Evolutionary conservation across 2,329 filamentous ascomycete genomes (phyloP).

Genomic region (Fusarium nodosum): DNA sequence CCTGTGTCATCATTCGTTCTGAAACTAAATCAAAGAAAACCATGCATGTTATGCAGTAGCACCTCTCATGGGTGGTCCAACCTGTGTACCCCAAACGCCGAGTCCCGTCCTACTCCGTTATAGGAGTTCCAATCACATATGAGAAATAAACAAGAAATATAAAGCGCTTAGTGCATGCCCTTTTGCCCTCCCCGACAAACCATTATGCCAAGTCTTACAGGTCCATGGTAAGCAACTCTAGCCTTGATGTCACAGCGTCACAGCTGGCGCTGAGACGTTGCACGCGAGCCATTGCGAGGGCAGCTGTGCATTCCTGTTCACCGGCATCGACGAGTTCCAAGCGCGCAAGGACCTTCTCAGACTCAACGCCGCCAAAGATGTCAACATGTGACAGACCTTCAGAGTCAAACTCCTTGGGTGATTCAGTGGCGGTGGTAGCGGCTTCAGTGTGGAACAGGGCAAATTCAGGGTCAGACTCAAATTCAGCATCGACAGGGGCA

Average conservation of each 20-base stretch:
- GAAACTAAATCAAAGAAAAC: conserved; percentile 23
- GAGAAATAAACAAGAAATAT: conserved; percentile 40
- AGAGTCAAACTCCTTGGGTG: conserved; percentile 58
- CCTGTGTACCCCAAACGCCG: conserved; percentile 46
- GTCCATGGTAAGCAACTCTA: conserved; percentile 56
- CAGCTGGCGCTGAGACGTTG: conserved; percentile 61
- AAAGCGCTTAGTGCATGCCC: conserved; percentile 44
- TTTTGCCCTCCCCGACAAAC: conserved; percentile 12
- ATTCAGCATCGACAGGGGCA: conserved; percentile 64
- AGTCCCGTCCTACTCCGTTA: conserved; percentile 39
- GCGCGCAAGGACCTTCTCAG: conserved; percentile 74
- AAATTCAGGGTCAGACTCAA: conserved; percentile 73
- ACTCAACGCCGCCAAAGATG: conserved; percentile 67
- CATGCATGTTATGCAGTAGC: conserved; percentile 46
- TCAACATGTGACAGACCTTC: conserved; percentile 58
- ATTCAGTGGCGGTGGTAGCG: conserved; percentile 39
- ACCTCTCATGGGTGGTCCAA: conserved; percentile 35
- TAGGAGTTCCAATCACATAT: conserved; percentile 43
- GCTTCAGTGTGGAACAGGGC: conserved; percentile 69
- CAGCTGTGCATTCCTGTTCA: conserved; percentile 62
- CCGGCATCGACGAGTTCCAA: conserved; percentile 74
- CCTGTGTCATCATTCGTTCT: conserved; percentile 49
- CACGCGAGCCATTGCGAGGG: conserved; percentile 63
- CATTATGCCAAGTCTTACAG: conserved; percentile 43
- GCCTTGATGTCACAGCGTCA: conserved; percentile 54